Conservation (phyloP, 2,329 filamentous ascomycete species). For the Colletotrichum endophyticum region DNA sequence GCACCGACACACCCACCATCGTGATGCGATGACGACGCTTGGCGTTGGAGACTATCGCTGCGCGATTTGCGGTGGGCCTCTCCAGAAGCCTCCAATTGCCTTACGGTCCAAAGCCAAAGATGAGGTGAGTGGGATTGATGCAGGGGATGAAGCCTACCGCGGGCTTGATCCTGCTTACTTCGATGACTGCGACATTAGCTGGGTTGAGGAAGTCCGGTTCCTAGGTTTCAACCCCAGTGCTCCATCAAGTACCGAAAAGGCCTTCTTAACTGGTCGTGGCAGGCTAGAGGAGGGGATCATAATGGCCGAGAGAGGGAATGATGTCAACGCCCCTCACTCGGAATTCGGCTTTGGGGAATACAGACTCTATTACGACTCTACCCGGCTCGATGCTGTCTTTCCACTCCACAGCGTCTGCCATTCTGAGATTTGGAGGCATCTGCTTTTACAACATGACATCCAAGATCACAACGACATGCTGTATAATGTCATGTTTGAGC, state of each 20-base stretch:
- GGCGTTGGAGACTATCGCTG: background rate
- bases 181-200: background rate
- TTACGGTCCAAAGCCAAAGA: background rate
- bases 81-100: background rate
- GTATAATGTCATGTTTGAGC: background rate
- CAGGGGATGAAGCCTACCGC: background rate
- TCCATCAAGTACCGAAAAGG: background rate
- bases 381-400: background rate
- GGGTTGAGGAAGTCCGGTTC: background rate
- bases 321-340: background rate
- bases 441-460: background rate
- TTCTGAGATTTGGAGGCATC: background rate
- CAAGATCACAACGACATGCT: background rate
- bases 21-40: background rate
- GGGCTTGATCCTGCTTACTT: background rate
- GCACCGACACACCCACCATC: background rate
- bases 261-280: background rate
- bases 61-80: background rate
- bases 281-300: too few relatives aligned
- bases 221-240: background rate
- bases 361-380: background rate
- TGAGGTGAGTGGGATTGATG: background rate
- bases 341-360: background rate
- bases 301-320: background rate
- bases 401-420: background rate